Evolutionary conservation across 257 asterid species (phyloP), one percentile per base, ranked within the genome.

Genomic region (Petunia secreta): DNA sequence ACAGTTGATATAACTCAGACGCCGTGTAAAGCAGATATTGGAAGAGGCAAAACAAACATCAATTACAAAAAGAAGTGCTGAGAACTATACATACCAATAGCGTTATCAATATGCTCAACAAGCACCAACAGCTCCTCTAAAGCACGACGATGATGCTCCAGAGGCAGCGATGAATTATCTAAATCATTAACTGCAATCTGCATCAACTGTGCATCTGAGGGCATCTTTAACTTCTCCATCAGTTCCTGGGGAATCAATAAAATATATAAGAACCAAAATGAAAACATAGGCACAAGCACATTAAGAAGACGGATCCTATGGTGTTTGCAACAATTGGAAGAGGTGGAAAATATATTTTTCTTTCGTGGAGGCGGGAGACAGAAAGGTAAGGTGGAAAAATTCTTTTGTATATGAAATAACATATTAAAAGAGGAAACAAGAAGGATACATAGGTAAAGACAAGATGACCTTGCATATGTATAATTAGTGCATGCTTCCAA

Each of bases 21-120:
- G 44, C 55, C 1, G 15, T 16, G 11, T 43, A 38, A 79, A 63
- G 4, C n/a, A 37, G 36, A 78, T 10, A 57, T 16, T 4, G 16
- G 37, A 46, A 64, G 11, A 69, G 60, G 60, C 44, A 71, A 48
- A 46, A 25, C 43, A 10, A 71, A 48, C 44, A 71, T 50, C 10
- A 2, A 44, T 48, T 10, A 34, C 34, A 50, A 50, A 25, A 71
- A 36, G 3, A 68, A 16, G 54, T 53, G 16, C 63, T 9, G 64
- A 38, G 48, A 82, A 76, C n/a, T 48, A 15, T n/a, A 83, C 77
- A 59, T 83, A 94, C 98, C 97, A 80, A 89, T 92, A 62, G 98
- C 98, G 83, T 92, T 94, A 75, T 94, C 95, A 81, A 94, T 90
- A 75, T 95, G 97, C 92, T 92, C 97, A 80, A 92, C 98, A 71